Evolutionary conservation across 208 protist genomes (phyloP).

Genomic region (Leishmania mexicana): DNA sequence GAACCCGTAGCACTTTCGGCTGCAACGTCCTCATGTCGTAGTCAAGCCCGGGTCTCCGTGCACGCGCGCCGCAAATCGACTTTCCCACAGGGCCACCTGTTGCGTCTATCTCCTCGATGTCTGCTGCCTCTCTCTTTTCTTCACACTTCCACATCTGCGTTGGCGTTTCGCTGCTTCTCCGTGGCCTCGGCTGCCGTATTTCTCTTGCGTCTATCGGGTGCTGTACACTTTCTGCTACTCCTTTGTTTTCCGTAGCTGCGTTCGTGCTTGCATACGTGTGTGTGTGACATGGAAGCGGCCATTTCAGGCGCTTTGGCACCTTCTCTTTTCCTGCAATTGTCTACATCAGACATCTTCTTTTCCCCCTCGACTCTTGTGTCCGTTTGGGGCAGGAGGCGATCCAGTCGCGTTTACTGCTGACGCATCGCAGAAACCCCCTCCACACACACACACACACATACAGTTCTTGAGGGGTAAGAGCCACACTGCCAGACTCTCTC

Average conservation of each 20-base stretch:
- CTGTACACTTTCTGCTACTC: not conserved
- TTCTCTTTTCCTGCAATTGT: not conserved
- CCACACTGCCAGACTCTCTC: not conserved
- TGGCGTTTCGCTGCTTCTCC: not conserved
- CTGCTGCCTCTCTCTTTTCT: not conserved
- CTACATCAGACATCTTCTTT: too few relatives aligned
- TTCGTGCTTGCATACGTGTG: not conserved
- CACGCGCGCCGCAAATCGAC: not conserved
- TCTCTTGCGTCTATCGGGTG: not conserved
- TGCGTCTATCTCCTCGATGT: not conserved
- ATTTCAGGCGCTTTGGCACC: not conserved
- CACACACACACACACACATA: not conserved
- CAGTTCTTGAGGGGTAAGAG: too few relatives aligned
- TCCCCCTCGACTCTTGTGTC: too few relatives aligned
- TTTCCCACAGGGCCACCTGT: not conserved
- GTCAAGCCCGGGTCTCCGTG: not conserved
- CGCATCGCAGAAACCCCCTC: not conserved
- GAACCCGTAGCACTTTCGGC: not conserved
- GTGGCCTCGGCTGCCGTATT: not conserved
- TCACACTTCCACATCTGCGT: not conserved
- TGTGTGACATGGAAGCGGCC: not conserved
- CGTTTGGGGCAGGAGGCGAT: not conserved
- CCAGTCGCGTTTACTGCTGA: not conserved
- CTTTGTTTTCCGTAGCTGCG: not conserved
- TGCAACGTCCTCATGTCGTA: not conserved